phyloP scores from a whole-genome alignment of 2,329 filamentous ascomycete genomes.

The Nakataea oryzae region DNA sequence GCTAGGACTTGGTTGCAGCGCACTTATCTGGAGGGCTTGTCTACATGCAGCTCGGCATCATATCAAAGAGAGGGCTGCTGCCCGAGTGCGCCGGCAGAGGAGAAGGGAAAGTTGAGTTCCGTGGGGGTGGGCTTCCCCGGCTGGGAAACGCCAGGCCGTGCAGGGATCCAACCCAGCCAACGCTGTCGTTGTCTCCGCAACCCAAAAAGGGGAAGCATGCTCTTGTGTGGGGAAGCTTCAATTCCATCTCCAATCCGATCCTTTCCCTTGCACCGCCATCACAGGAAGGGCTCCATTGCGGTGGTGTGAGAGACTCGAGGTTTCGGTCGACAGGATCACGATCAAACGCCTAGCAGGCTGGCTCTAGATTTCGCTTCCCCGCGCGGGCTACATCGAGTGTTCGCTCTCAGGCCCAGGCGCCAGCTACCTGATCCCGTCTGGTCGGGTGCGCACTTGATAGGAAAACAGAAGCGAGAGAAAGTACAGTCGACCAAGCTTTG shows the following conservation, averaged over 20 bases:
- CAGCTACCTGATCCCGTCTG: too few relatives aligned
- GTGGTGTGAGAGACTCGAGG: not conserved
- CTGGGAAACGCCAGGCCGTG: not conserved
- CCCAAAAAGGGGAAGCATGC: not conserved
- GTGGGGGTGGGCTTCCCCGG: not conserved
- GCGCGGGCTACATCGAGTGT: too few relatives aligned
- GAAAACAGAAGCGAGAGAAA: not conserved
- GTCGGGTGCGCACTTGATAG: not conserved
- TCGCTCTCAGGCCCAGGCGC: not conserved
- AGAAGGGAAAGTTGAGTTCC: not conserved
- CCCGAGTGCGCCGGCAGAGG: not conserved
- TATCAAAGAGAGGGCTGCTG: not conserved
- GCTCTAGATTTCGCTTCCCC: not conserved
- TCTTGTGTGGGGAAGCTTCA: not conserved
- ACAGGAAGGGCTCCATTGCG: not conserved
- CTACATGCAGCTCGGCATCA: not conserved
- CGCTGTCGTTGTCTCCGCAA: not conserved
- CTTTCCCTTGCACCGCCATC: not conserved
- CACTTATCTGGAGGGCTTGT: too few relatives aligned
- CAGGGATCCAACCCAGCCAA: not conserved
- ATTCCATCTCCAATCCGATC: not conserved
- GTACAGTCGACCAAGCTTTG: not conserved
- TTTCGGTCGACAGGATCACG: not conserved
- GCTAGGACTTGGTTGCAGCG: too few relatives aligned
- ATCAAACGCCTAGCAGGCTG: not conserved